These are phyloP conservation scores for Rhodotorula sp. DNA, from an alignment of 1,284 basidiomycete species.

Conservation along the genomic window DNA sequence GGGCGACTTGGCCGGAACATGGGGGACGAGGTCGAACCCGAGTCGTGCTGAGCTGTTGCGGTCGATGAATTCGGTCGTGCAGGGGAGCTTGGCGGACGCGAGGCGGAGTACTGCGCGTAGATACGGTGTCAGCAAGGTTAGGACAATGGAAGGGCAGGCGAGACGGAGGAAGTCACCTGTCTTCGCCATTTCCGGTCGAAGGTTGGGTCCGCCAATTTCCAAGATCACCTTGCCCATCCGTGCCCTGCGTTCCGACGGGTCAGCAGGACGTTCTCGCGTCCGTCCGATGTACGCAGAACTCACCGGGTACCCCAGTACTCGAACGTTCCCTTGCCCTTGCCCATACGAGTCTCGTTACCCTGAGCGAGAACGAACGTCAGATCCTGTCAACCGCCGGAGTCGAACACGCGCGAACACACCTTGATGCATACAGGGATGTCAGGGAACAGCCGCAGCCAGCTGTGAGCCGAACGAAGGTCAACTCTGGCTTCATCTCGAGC, in stretches of 20 bases:
- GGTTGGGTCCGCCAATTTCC: slow-evolving; percentile 85
- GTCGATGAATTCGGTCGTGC: slow-evolving; percentile 83
- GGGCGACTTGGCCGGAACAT: slow-evolving; percentile 3
- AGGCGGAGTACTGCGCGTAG: slow-evolving; percentile 69
- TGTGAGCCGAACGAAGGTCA: neutral
- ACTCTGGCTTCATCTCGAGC: too few species aligned
- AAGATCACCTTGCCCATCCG: slow-evolving; percentile 90
- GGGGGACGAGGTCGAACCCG: slow-evolving; percentile 54
- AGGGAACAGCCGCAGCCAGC: slow-evolving; percentile 84
- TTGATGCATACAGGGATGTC: slow-evolving; percentile 97
- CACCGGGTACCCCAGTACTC: slow-evolving; percentile 96
- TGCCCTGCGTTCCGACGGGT: slow-evolving; percentile 58
- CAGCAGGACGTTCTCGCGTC: neutral
- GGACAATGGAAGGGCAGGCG: neutral
- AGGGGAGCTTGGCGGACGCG: slow-evolving; percentile 85
- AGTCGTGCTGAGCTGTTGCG: slow-evolving; percentile 69
- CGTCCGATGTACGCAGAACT: slow-evolving; percentile 41
- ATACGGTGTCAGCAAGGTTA: slow-evolving; percentile 1
- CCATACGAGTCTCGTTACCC: slow-evolving; percentile 99
- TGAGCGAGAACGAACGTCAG: slow-evolving; percentile 45
- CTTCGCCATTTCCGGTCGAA: slow-evolving; percentile 88
- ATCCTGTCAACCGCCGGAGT: neutral
- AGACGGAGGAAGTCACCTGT: slow-evolving; percentile 63
- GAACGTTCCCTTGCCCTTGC: slow-evolving; percentile 96
- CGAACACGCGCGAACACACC: slow-evolving; percentile 53